These are phyloP conservation scores for Xylaria sp. DNA, from an alignment of 2,329 filamentous ascomycete species.

Conservation along the genomic window DNA sequence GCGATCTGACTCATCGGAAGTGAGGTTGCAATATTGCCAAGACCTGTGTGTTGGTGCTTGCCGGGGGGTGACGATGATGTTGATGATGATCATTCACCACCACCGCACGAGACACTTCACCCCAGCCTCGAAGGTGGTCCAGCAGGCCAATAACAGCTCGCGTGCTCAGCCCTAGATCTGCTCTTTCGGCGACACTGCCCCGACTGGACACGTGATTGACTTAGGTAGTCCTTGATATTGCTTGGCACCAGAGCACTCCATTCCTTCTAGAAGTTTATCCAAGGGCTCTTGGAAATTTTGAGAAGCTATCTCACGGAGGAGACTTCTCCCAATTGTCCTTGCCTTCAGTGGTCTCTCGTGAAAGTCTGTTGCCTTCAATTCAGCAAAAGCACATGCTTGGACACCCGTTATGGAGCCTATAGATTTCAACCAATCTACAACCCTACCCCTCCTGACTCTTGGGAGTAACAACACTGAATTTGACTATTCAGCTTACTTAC, in stretches of 20 bases:
- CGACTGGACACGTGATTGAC: slow-evolving; percentile 37
- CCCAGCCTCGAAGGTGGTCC: slow-evolving; percentile 22
- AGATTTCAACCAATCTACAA: slow-evolving; percentile 33
- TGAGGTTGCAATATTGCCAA: slow-evolving; percentile 19
- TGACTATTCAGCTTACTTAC: slow-evolving; percentile 38
- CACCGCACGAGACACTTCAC: slow-evolving; percentile 20
- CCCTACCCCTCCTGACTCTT: slow-evolving; percentile 37
- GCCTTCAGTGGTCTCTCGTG: neutral
- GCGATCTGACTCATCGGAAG: slow-evolving; percentile 17
- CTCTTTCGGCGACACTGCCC: slow-evolving; percentile 36
- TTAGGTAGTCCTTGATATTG: slow-evolving; percentile 25
- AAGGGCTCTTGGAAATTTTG: slow-evolving; percentile 1
- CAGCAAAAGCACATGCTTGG: slow-evolving; percentile 13
- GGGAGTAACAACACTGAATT: slow-evolving; percentile 36
- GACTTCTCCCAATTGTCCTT: slow-evolving; percentile 1
- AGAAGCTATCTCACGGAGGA: neutral
- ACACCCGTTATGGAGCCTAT: slow-evolving; percentile 38
- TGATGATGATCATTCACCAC: slow-evolving; percentile 21
- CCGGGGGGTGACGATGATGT: slow-evolving; percentile 27
- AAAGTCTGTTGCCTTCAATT: slow-evolving; percentile 7
- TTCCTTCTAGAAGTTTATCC: slow-evolving; percentile 32
- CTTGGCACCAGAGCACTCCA: slow-evolving; percentile 24
- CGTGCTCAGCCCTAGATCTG: slow-evolving; percentile 34
- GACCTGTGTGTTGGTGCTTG: slow-evolving; percentile 4
- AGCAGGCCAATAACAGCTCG: slow-evolving; percentile 27